Base-by-base conservation (phyloP, 2,329 filamentous ascomycete genomes). In the Monosporascus sp. region DNA sequence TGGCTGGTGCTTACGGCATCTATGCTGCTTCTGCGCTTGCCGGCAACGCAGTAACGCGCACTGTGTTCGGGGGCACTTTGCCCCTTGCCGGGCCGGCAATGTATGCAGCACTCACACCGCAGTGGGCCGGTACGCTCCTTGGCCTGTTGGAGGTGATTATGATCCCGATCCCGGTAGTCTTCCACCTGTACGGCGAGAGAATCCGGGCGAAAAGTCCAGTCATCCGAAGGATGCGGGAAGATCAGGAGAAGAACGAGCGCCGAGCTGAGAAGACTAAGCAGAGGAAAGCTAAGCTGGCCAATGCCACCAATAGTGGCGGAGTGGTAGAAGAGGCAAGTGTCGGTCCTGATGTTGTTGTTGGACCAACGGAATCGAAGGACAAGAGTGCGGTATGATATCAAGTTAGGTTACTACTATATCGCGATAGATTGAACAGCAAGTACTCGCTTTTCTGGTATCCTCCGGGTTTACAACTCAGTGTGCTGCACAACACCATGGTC, bases 1-100 rank as follows among this genome's bases (percentile, higher is more conserved):
- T 96, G 3, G 88, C 89, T 0, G 80, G 87, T 47, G 83, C 84
- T 6, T 95, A 95, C 60, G 86, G 86, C 4, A 87, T 94, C 60
- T 95, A 91, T 65, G 85, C 90, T 1, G 90, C 90, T 1, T 89
- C 84, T 3, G 90, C 90, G 0, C 75, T 95, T 37, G 89, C 90
- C 0, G 88, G 89, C 0, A 95, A 94, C 60, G 82, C 87, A 0
- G 87, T 95, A 2, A 76, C 90, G 17, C 76, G 90, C 37, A 87
- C 82, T 52, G 66, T 88, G 6, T 76, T 92, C 51, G 90, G 90
- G n/a, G 90, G 85, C n/a, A 80, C 84, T 0, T 72, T 95, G 11
- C 90, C 90, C 0, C 75, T 95, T 0, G 88, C 88, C 2, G 90
- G 88, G 0, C 79, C 87, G 0, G 76, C 78, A 24, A 85, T 96